Evolutionary conservation across 495 filamentous ascomycete genomes (phyloP).

Genomic region (Lophiostoma macrostomum): DNA sequence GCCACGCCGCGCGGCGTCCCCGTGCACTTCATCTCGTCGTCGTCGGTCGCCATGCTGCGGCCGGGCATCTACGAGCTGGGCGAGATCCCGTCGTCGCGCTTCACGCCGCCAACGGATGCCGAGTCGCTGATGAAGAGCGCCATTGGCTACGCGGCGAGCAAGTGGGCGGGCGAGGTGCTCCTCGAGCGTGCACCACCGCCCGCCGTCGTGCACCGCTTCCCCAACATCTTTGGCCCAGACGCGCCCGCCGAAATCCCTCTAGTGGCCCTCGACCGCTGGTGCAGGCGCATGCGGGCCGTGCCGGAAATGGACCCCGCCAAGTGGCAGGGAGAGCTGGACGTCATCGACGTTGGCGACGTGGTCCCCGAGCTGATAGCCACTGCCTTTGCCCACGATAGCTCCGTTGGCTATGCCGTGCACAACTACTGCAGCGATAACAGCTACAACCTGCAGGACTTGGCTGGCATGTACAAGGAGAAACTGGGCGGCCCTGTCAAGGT

Average conservation of each 20-base stretch:
- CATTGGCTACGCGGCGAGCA: constrained; percentile 50
- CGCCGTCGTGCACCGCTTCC: constrained; percentile 3
- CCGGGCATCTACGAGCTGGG: background rate
- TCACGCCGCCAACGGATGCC: constrained; percentile 1
- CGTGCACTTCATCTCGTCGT: constrained; percentile 32
- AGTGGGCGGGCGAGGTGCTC: constrained; percentile 55
- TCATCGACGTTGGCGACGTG: constrained; percentile 4
- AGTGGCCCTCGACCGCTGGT: background rate
- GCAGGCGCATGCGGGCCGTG: background rate
- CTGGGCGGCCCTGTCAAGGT: background rate
- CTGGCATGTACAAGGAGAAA: constrained; percentile 5
- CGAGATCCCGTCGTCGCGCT: constrained; percentile 8
- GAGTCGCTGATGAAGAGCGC: constrained; percentile 25
- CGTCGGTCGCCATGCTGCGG: constrained; percentile 12
- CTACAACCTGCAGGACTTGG: background rate
- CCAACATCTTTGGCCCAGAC: constrained; percentile 1
- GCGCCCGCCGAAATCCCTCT: background rate
- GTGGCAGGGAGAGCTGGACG: background rate
- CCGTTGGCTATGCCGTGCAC: background rate
- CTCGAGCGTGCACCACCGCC: constrained; percentile 44
- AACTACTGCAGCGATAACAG: constrained; percentile 5
- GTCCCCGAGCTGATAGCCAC: background rate
- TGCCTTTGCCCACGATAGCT: background rate
- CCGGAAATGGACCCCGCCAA: background rate
- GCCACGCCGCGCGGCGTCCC: constrained; percentile 8